Percentiles rank a stretch among this genome's conserved stretches.
Evolutionary conservation across 2,329 filamentous ascomycete species (phyloP).

Genomic region (Coniochaeta pulveracea): DNA sequence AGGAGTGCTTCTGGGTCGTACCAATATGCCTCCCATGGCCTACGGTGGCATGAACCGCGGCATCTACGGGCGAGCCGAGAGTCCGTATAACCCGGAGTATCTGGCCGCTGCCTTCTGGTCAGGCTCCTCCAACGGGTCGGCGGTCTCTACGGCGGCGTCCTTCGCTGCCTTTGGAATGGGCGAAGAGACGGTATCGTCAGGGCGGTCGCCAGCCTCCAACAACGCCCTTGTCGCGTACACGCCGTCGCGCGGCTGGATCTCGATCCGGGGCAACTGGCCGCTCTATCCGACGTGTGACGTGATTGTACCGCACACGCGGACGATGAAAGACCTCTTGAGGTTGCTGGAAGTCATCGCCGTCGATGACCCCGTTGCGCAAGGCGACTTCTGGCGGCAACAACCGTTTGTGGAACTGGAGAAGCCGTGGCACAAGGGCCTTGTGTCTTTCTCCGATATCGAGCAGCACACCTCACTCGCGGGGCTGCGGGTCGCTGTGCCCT

Average conservation of each 20-base stretch:
- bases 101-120: constrained; percentile 43
- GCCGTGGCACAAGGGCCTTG: constrained; percentile 21
- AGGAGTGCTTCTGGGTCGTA: constrained; percentile 39
- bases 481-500: constrained; percentile 35
- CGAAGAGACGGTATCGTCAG: constrained; percentile 43
- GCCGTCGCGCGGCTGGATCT: constrained; percentile 38
- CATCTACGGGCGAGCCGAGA: constrained; percentile 42
- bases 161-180: constrained; percentile 42
- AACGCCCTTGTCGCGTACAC: constrained; percentile 45
- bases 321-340: constrained; percentile 34
- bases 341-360: constrained; percentile 35
- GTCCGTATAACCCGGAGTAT: constrained; percentile 41
- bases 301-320: constrained; percentile 38
- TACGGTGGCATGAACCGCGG: constrained; percentile 47
- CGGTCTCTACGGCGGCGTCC: constrained; percentile 33
- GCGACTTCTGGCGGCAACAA: constrained; percentile 46
- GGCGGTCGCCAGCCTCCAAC: constrained; percentile 39
- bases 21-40: constrained; percentile 51
- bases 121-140: constrained; percentile 46
- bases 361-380: constrained; percentile 25
- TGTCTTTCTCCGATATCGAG: constrained; percentile 13
- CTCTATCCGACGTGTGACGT: constrained; percentile 45
- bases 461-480: constrained; percentile 25
- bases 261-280: constrained; percentile 40
- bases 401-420: constrained; percentile 24